phyloP scores from a whole-genome alignment of 2,329 filamentous ascomycete species.

The Apiospora rasikravindrae region DNA sequence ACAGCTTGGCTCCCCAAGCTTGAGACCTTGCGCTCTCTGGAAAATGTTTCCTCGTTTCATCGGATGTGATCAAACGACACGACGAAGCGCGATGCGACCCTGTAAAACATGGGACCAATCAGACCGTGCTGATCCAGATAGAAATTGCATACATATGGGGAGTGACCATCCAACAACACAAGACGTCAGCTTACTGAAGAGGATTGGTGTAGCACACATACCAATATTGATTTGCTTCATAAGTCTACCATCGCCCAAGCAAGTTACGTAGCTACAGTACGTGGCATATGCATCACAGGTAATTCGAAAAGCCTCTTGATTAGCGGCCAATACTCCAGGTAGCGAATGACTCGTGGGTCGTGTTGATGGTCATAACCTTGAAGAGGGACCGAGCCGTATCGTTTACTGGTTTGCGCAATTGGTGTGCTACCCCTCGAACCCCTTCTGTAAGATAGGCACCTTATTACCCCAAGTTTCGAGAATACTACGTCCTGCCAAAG shows the following conservation, averaged over 20 bases:
- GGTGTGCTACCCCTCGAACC: neutral
- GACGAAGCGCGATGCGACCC: neutral
- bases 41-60: constrained; percentile 13
- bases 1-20: neutral
- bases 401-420: neutral
- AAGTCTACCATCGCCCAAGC: neutral
- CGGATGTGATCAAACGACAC: constrained; percentile 8
- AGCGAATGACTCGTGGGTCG: neutral
- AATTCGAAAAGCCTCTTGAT: neutral
- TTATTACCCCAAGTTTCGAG: neutral
- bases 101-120: neutral
- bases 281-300: neutral
- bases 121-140: neutral
- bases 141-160: neutral
- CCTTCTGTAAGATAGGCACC: neutral
- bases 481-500: neutral
- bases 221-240: neutral
- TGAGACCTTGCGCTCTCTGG: neutral
- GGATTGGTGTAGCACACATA: neutral
- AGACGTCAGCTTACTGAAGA: neutral
- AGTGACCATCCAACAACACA: neutral
- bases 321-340: neutral
- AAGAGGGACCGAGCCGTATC: neutral
- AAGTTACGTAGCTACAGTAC: too few relatives aligned
- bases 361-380: neutral